Percentiles rank a stretch among this genome's conserved stretches.
phyloP scores from a whole-genome alignment of 2,329 filamentous ascomycete species.

The Coleophoma eucalyptorum region DNA sequence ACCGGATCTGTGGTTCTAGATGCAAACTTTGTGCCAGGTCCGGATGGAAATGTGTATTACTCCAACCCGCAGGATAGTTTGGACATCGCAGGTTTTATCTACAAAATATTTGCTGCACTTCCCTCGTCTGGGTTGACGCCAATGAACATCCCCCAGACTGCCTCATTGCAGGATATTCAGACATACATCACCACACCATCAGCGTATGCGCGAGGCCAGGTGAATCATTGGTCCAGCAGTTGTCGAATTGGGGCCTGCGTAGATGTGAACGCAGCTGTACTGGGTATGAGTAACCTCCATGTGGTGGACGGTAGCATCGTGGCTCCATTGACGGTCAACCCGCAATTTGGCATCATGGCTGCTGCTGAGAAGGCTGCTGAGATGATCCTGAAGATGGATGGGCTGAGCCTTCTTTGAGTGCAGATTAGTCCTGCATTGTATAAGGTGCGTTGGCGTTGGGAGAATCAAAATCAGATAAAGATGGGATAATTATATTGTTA shows the following conservation, averaged over 20 bases:
- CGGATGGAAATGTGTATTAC: constrained; percentile 41
- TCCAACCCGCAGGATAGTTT: constrained; percentile 41
- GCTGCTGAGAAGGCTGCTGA: constrained; percentile 48
- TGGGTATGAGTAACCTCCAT: constrained; percentile 45
- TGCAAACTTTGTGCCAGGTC: constrained; percentile 36
- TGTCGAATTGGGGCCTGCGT: constrained; percentile 48
- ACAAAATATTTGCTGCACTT: constrained; percentile 43
- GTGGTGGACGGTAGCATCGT: constrained; percentile 48
- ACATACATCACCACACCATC: constrained; percentile 45
- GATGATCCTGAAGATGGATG: constrained; percentile 32
- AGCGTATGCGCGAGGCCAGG: constrained; percentile 42
- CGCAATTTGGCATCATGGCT: constrained; percentile 51
- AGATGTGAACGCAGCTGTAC: constrained; percentile 40
- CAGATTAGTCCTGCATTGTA: too few species aligned
- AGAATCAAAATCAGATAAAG: too few species aligned
- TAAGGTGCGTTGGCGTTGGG: too few species aligned
- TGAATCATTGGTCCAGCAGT: constrained; percentile 50
- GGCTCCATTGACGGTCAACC: constrained; percentile 47
- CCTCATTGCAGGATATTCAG: constrained; percentile 42
- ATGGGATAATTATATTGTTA: too few species aligned
- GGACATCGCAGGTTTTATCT: constrained; percentile 45
- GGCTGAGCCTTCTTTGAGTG: background rate
- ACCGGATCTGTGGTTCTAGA: constrained; percentile 42
- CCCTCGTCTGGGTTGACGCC: constrained; percentile 38
- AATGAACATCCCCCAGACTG: constrained; percentile 41